Evolutionary conservation across 352 stramenopile species (phyloP).

Genomic region (Phytophthora uliginosa): DNA sequence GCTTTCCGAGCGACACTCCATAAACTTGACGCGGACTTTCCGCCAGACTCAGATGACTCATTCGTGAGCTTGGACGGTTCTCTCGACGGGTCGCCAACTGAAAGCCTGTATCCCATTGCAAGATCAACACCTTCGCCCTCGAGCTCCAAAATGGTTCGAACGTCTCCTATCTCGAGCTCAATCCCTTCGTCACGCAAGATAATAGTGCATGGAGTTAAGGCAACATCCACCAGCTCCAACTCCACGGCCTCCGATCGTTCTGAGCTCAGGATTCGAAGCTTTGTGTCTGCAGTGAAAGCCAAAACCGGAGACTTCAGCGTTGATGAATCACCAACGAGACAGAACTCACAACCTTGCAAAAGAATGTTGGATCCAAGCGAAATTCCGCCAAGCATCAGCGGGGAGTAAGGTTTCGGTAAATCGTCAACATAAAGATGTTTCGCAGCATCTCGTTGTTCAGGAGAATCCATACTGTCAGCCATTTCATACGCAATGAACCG

Average conservation of each 20-base stretch:
- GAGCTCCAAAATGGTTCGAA: conserved; percentile 86
- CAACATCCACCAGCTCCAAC: conserved; percentile 83
- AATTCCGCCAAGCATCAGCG: conserved; percentile 69
- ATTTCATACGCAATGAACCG: conserved; percentile 71
- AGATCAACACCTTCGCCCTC: conserved; percentile 90
- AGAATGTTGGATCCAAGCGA: conserved; percentile 61
- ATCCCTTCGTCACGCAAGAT: conserved; percentile 73
- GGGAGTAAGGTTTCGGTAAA: conserved; percentile 74
- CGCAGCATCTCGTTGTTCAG: conserved; percentile 60
- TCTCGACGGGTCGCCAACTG: conserved; percentile 50
- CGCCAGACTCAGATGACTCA: conserved; percentile 5
- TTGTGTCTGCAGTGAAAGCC: conserved; percentile 84
- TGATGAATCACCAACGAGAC: conserved; percentile 79
- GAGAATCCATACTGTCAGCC: conserved; percentile 53
- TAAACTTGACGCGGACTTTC: conserved; percentile 54
- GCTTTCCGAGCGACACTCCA: conserved; percentile 70
- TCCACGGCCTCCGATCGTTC: conserved; percentile 74
- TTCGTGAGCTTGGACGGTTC: conserved; percentile 29
- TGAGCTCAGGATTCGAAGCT: conserved; percentile 70
- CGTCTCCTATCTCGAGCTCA: conserved; percentile 75
- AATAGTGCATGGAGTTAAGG: conserved; percentile 80
- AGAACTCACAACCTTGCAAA: conserved; percentile 76
- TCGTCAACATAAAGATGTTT: conserved; percentile 66
- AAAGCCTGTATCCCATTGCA: conserved; percentile 77
- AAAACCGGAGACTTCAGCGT: conserved; percentile 82